phyloP scores from a whole-genome alignment of 352 stramenopile genomes.

The Phytophthora meadii region DNA sequence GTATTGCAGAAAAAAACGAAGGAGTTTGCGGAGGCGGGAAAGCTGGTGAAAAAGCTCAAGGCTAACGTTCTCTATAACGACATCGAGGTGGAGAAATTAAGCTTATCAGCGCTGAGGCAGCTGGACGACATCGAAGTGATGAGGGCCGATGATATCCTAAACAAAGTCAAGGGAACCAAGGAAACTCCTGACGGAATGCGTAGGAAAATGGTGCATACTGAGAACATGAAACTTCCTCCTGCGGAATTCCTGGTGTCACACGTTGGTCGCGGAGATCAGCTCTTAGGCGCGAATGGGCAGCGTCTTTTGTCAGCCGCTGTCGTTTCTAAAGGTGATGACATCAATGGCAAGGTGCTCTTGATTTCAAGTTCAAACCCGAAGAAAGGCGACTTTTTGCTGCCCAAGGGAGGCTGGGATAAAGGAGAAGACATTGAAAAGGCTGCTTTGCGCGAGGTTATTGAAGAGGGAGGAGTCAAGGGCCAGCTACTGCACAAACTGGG shows the following conservation, averaged over 20 bases:
- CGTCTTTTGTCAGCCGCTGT: not conserved
- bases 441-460: constrained; percentile 17
- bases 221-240: not conserved
- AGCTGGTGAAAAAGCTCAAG: not conserved
- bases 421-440: constrained; percentile 6
- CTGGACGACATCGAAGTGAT: not conserved
- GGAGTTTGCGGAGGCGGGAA: no score
- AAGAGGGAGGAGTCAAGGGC: constrained; percentile 26
- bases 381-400: constrained; percentile 22
- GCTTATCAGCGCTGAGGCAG: not conserved
- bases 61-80: not conserved
- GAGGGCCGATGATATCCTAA: not conserved
- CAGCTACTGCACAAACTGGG: not conserved
- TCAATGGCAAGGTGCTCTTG: constrained; percentile 8
- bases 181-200: not conserved
- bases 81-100: not conserved
- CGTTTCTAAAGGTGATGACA: not conserved
- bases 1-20: not conserved
- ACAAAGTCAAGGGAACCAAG: not conserved
- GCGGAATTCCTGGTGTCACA: not conserved
- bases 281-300: not conserved
- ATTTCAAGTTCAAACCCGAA: constrained; percentile 27
- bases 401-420: constrained; percentile 26
- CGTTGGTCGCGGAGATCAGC: not conserved
- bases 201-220: not conserved